phyloP scores from a whole-genome alignment of 176 grass and related monocot species.

The Oryza nivara region DNA sequence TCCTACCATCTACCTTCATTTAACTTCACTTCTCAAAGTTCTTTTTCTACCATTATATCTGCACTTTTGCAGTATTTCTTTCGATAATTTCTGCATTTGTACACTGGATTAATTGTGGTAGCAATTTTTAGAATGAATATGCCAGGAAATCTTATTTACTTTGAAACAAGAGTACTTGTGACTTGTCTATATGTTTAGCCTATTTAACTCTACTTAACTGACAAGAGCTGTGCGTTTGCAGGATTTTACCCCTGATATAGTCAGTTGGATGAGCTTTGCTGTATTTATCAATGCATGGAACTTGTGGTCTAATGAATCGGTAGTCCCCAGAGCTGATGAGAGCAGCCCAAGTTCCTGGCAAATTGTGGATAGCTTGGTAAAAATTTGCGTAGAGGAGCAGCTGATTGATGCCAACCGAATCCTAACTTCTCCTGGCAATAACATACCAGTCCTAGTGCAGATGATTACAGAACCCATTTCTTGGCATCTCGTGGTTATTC shows the following conservation, averaged over 20 bases:
- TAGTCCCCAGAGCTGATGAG: conserved; percentile 41
- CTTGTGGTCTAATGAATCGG: conserved; percentile 48
- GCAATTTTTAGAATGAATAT: neutral
- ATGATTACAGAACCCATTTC: conserved; percentile 85
- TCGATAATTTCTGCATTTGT: conserved; percentile 4
- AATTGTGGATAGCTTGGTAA: conserved; percentile 72
- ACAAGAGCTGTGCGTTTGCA: conserved; percentile 36
- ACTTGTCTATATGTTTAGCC: neutral
- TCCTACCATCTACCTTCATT: neutral
- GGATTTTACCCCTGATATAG: conserved; percentile 79
- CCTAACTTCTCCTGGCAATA: conserved; percentile 66
- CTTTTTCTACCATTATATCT: conserved; percentile 1
- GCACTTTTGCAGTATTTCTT: neutral
- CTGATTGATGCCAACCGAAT: conserved; percentile 47
- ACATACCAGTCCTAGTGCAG: conserved; percentile 62
- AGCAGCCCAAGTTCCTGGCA: conserved; percentile 66
- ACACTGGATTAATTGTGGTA: neutral
- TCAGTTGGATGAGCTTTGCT: conserved; percentile 88
- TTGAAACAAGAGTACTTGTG: neutral
- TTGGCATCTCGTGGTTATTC: conserved; percentile 85
- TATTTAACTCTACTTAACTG: conserved; percentile 24
- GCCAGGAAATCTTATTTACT: conserved; percentile 14
- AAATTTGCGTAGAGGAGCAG: conserved; percentile 61
- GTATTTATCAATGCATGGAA: conserved; percentile 97
- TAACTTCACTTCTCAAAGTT: neutral